A percentile compares a stretch with the other conserved stretches of the same genome.
These are phyloP conservation scores for Trichophyton verrucosum DNA, from an alignment of 2,329 filamentous ascomycete genomes.

Conservation along the genomic window DNA sequence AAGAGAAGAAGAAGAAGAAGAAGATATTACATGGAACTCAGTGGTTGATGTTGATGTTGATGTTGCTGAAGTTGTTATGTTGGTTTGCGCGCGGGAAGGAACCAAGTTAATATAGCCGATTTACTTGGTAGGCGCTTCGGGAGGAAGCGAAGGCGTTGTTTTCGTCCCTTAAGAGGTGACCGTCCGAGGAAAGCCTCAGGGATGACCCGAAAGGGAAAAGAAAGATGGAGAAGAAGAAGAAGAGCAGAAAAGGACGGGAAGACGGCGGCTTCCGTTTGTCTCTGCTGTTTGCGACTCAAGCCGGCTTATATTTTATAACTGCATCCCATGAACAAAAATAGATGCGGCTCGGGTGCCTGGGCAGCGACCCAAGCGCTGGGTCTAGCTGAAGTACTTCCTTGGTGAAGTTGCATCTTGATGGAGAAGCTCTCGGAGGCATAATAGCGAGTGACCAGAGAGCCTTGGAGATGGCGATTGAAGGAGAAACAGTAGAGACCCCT, in stretches of 20 bases:
- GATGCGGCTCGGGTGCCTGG: constrained; percentile 2
- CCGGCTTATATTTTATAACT: not conserved
- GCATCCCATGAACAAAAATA: not conserved
- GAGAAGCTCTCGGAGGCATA: not conserved
- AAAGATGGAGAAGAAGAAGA: not conserved
- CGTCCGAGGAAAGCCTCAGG: not conserved
- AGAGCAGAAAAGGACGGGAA: not conserved
- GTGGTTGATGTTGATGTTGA: not conserved
- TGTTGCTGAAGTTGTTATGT: not conserved
- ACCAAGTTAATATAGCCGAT: constrained; percentile 1
- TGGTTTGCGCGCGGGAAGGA: not conserved
- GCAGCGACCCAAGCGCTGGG: constrained; percentile 3
- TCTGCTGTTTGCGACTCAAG: not conserved
- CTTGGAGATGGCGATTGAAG: not conserved
- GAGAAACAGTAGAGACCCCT: not conserved
- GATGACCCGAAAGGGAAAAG: not conserved
- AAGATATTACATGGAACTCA: not conserved
- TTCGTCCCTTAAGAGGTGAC: not conserved
- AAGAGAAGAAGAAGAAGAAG: not conserved
- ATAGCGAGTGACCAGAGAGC: not conserved
- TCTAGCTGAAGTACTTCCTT: not conserved
- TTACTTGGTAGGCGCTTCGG: not conserved
- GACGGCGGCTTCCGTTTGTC: not conserved
- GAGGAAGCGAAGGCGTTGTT: not conserved
- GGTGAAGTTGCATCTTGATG: not conserved